phyloP scores from a whole-genome alignment of 129 eudicot genomes.

The Ambrosia artemisiifolia region DNA sequence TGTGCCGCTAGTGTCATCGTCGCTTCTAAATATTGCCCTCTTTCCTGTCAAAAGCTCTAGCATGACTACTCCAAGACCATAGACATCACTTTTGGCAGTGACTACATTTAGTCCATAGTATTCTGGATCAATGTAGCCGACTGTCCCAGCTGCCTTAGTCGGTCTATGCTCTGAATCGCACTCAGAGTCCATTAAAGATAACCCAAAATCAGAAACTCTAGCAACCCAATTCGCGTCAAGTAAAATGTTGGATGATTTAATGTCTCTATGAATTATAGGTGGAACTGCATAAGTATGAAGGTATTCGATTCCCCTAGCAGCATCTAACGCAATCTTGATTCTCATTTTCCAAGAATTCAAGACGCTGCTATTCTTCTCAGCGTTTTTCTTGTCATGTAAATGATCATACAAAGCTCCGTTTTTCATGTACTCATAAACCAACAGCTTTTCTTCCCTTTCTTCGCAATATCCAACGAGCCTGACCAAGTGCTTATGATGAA shows the following conservation, averaged over 20 bases:
- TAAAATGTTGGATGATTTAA: slow-evolving; percentile 91
- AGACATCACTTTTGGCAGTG: slow-evolving; percentile 93
- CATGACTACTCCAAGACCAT: slow-evolving; percentile 90
- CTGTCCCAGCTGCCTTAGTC: slow-evolving; percentile 90
- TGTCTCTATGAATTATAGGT: slow-evolving; percentile 89
- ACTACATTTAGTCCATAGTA: slow-evolving; percentile 82
- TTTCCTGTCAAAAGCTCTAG: slow-evolving; percentile 87
- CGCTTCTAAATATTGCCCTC: slow-evolving; percentile 71
- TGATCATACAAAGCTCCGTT: slow-evolving; percentile 95
- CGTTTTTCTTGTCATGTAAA: slow-evolving; percentile 71
- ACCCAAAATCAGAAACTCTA: slow-evolving; percentile 93
- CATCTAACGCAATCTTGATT: slow-evolving; percentile 78
- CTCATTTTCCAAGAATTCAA: slow-evolving; percentile 93
- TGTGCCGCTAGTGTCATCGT: slow-evolving; percentile 36
- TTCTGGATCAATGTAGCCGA: slow-evolving; percentile 96
- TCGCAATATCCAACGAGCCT: slow-evolving; percentile 92
- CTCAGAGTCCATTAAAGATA: slow-evolving; percentile 77
- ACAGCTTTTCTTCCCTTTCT: slow-evolving; percentile 78
- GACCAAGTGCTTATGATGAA: slow-evolving; percentile 94
- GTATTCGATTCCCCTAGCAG: slow-evolving; percentile 94
- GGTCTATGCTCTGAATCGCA: slow-evolving; percentile 53
- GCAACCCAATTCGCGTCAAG: slow-evolving; percentile 85
- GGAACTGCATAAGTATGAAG: slow-evolving; percentile 96
- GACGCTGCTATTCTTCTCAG: slow-evolving; percentile 46
- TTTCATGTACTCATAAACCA: slow-evolving; percentile 94